phyloP scores from a whole-genome alignment of 129 eudicot species.

The Rutidosis leptorrhynchoides region DNA sequence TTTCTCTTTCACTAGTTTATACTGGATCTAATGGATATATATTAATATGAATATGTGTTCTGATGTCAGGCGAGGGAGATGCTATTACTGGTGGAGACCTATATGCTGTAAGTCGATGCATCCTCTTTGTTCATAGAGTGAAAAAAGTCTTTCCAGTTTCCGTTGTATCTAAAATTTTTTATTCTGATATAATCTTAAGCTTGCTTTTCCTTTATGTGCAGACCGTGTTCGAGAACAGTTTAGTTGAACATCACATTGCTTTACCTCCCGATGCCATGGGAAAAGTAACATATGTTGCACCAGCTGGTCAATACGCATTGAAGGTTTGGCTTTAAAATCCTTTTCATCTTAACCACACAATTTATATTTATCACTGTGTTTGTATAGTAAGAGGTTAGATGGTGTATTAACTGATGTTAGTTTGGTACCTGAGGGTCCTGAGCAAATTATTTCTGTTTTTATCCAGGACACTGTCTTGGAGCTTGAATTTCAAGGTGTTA shows the following conservation, averaged over 20 bases:
- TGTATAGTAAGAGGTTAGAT: background rate
- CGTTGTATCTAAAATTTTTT: slow-evolving; percentile 1
- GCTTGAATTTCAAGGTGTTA: slow-evolving; percentile 98
- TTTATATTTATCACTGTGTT: background rate
- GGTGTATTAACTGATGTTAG: background rate
- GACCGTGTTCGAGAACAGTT: slow-evolving; percentile 85
- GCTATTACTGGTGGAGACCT: slow-evolving; percentile 92
- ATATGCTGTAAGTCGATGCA: slow-evolving; percentile 78
- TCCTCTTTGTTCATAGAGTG: slow-evolving; percentile 9
- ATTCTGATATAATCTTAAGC: background rate
- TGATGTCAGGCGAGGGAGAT: slow-evolving; percentile 91
- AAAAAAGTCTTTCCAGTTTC: background rate
- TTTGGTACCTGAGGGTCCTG: background rate
- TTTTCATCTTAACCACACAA: background rate
- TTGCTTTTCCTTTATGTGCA: slow-evolving; percentile 36
- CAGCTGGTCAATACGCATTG: slow-evolving; percentile 94
- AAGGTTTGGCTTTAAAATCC: slow-evolving; percentile 56
- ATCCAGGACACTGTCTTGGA: slow-evolving; percentile 97
- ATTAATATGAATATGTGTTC: slow-evolving; percentile 11
- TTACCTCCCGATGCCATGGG: slow-evolving; percentile 99
- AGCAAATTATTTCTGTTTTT: slow-evolving; percentile 2
- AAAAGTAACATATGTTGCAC: slow-evolving; percentile 86
- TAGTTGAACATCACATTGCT: slow-evolving; percentile 81
- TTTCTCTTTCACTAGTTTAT: background rate
- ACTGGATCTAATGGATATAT: background rate